A percentile compares a stretch with the other conserved stretches of the same genome.
phyloP scores from a whole-genome alignment of 495 filamentous ascomycete genomes.

The Aspergillus taichungensis region DNA sequence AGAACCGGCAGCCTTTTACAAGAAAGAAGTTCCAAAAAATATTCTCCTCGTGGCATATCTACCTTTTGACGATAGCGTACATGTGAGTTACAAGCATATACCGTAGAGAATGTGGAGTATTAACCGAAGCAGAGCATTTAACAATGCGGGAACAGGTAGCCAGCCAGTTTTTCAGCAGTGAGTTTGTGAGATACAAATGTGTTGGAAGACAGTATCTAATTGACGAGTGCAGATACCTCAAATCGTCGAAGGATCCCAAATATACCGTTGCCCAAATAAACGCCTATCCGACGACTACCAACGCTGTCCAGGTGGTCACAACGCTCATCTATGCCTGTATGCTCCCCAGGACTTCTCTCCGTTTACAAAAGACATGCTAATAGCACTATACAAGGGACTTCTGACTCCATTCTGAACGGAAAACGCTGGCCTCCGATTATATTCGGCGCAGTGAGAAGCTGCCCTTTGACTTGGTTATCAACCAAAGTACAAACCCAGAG shows the following conservation, averaged over 20 bases:
- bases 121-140: constrained; percentile 21
- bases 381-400: constrained; percentile 21
- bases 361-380: constrained; percentile 2
- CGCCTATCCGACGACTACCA: constrained; percentile 37
- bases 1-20: constrained; percentile 35
- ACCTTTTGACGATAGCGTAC: constrained; percentile 36
- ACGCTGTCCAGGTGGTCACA: constrained; percentile 39
- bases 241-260: constrained; percentile 26
- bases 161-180: constrained; percentile 34
- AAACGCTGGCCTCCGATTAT: constrained; percentile 47
- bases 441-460: constrained; percentile 34
- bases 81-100: constrained; percentile 14
- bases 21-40: constrained; percentile 43
- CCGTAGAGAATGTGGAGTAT: not conserved
- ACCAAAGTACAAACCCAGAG: not conserved
- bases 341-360: not conserved
- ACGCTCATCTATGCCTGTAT: constrained; percentile 38
- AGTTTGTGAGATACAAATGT: not conserved
- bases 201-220: not conserved
- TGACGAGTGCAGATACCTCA: constrained; percentile 21
- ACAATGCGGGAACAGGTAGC: constrained; percentile 23
- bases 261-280: constrained; percentile 36
- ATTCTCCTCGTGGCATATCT: constrained; percentile 45
- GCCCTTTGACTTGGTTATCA: not conserved
- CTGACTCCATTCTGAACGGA: constrained; percentile 45